phyloP scores from a whole-genome alignment of 1,284 basidiomycete genomes.

The Apiotrichum gamsii region DNA sequence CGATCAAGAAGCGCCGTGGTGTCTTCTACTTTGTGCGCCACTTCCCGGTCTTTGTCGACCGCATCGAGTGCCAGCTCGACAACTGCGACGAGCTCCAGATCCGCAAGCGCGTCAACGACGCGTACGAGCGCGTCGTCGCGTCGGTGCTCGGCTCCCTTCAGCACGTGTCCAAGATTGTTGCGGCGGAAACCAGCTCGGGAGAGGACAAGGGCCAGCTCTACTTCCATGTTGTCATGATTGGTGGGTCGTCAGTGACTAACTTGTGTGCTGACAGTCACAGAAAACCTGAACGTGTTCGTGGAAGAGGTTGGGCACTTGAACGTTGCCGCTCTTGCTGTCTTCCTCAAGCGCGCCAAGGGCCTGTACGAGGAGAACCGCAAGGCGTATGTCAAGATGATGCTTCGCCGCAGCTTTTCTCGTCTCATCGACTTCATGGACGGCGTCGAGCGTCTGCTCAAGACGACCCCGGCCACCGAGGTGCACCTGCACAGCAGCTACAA shows the following conservation, averaged over 20 bases:
- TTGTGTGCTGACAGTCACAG: slow-evolving; percentile 48
- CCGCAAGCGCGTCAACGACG: slow-evolving; percentile 67
- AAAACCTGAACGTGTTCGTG: slow-evolving; percentile 93
- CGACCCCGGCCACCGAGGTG: slow-evolving; percentile 73
- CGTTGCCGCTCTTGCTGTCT: slow-evolving; percentile 56
- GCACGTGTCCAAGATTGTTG: slow-evolving; percentile 88
- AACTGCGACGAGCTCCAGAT: slow-evolving; percentile 71
- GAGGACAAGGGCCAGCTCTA: slow-evolving; percentile 96
- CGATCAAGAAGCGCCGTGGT: slow-evolving; percentile 71
- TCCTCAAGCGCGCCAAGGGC: slow-evolving; percentile 66
- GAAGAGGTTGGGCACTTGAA: slow-evolving; percentile 64
- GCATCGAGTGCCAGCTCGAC: slow-evolving; percentile 79
- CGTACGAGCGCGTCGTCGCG: slow-evolving; percentile 81
- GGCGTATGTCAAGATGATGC: slow-evolving; percentile 79
- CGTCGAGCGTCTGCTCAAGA: slow-evolving; percentile 75
- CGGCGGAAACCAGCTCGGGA: slow-evolving; percentile 54
- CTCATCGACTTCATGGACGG: slow-evolving; percentile 93
- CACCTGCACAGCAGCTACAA: slow-evolving; percentile 69
- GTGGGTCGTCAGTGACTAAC: slow-evolving; percentile 52
- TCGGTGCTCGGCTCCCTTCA: slow-evolving; percentile 88
- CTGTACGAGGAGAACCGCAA: slow-evolving; percentile 82
- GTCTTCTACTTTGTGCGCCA: slow-evolving; percentile 89
- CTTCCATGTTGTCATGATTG: slow-evolving; percentile 90
- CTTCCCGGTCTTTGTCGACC: slow-evolving; percentile 81
- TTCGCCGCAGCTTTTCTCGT: slow-evolving; percentile 78